These are phyloP conservation scores for Lathyrus oleraceus DNA, from an alignment of 306 rosid genomes.

Conservation along the genomic window DNA sequence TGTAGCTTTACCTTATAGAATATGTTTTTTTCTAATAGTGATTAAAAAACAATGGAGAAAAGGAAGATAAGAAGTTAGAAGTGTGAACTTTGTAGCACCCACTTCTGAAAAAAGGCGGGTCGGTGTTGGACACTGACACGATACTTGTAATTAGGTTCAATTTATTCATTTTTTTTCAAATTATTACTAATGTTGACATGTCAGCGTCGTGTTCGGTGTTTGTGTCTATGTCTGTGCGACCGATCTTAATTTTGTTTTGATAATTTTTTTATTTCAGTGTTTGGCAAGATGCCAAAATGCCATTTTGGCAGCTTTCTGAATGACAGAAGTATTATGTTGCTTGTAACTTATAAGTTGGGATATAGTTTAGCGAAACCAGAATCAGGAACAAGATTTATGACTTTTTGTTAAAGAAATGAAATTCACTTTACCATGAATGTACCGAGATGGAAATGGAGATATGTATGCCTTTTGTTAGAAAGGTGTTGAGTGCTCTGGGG, in stretches of 20 bases:
- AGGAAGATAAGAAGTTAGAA: background rate
- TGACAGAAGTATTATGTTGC: background rate
- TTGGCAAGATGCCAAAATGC: background rate
- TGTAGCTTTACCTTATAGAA: background rate
- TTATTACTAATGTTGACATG: too few relatives aligned
- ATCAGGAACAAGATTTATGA: background rate
- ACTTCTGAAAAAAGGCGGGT: too few relatives aligned
- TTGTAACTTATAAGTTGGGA: conserved; percentile 5
- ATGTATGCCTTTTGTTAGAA: conserved; percentile 3
- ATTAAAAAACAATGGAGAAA: background rate
- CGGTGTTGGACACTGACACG: too few relatives aligned
- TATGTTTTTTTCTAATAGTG: background rate
- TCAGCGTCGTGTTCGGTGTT: too few relatives aligned
- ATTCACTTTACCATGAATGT: conserved; percentile 1
- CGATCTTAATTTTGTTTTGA: background rate
- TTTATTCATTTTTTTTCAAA: too few relatives aligned
- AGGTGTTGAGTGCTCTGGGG: conserved; percentile 11
- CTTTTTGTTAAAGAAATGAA: conserved; percentile 26
- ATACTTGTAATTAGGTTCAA: too few relatives aligned
- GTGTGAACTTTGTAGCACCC: too few relatives aligned
- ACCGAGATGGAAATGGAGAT: background rate
- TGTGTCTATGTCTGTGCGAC: background rate
- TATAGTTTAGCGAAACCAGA: background rate
- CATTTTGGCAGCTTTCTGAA: background rate
- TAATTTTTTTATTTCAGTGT: background rate